These are phyloP conservation scores for Sporisorium iseilematis-ciliati DNA, from an alignment of 1,284 basidiomycete species.

Conservation along the genomic window DNA sequence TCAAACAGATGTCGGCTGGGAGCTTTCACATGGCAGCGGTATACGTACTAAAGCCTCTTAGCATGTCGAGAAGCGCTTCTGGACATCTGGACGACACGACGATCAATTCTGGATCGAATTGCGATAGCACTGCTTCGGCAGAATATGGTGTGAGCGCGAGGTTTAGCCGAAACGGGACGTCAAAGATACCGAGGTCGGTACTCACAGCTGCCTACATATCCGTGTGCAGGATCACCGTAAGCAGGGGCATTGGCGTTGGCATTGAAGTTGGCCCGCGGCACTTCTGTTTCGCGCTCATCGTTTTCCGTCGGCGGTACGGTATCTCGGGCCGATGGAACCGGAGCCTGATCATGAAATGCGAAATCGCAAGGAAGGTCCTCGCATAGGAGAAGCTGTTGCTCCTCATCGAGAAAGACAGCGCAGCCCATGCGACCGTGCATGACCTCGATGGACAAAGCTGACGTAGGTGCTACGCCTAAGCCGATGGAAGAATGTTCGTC, in stretches of 20 bases:
- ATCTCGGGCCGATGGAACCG: background rate
- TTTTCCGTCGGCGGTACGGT: background rate
- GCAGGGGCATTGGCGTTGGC: background rate
- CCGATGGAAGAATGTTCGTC: constrained; percentile 3
- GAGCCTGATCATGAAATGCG: constrained; percentile 12
- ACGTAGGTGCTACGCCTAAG: background rate
- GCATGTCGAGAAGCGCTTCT: constrained; percentile 15
- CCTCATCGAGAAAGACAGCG: constrained; percentile 34
- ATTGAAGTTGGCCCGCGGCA: background rate
- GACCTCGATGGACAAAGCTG: constrained; percentile 36
- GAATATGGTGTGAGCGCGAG: background rate
- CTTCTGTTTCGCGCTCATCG: background rate
- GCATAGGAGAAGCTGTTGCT: constrained; percentile 45
- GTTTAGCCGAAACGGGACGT: background rate
- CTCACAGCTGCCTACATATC: constrained; percentile 36
- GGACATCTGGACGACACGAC: constrained; percentile 33
- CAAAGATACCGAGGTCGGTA: background rate
- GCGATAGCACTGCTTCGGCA: constrained; percentile 27
- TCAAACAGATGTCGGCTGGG: background rate
- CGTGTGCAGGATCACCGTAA: constrained; percentile 10
- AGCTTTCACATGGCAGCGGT: background rate
- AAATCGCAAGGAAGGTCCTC: constrained; percentile 40
- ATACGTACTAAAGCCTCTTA: constrained; percentile 27
- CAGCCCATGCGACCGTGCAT: constrained; percentile 26
- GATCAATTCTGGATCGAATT: constrained; percentile 35